Evolutionary conservation across 495 filamentous ascomycete species (phyloP).

Genomic region (Podospora australis): DNA sequence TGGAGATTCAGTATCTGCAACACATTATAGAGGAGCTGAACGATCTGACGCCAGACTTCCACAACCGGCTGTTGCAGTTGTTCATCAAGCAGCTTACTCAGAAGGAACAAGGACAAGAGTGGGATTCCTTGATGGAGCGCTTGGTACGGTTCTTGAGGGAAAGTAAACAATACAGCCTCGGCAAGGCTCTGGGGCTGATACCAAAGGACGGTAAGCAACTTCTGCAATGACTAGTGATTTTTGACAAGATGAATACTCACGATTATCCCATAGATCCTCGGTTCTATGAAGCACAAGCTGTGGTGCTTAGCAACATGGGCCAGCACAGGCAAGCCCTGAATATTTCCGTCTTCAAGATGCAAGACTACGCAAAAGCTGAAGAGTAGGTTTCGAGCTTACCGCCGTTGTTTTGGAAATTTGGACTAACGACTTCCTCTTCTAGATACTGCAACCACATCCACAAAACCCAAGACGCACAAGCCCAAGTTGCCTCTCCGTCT

Average conservation of each 20-base stretch:
- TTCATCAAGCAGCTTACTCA: conserved; percentile 60
- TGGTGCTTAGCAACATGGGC: conserved; percentile 92
- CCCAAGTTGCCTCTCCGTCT: conserved; percentile 22
- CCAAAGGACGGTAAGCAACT: conserved; percentile 64
- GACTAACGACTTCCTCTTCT: conserved; percentile 7
- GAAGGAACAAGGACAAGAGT: conserved; percentile 44
- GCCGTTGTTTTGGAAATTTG: too few species aligned
- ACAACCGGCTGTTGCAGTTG: conserved; percentile 71
- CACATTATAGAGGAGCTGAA: conserved; percentile 85
- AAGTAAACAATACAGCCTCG: conserved; percentile 73
- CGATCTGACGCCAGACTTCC: conserved; percentile 77
- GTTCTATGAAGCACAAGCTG: conserved; percentile 85
- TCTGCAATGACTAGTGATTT: not conserved
- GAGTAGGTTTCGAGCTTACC: conserved; percentile 64
- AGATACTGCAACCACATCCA: conserved; percentile 89
- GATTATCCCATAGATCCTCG: conserved; percentile 58
- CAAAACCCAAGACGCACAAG: conserved; percentile 41
- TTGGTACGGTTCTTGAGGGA: conserved; percentile 68
- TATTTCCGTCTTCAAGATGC: conserved; percentile 92
- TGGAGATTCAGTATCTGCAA: conserved; percentile 82
- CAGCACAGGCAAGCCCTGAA: conserved; percentile 89
- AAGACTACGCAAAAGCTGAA: conserved; percentile 84
- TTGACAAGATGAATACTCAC: not conserved
- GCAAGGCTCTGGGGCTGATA: conserved; percentile 65
- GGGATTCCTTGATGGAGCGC: conserved; percentile 52